These are phyloP conservation scores for Debaryomyces maramus DNA, from an alignment of 805 yeast species.

Conservation along the genomic window DNA sequence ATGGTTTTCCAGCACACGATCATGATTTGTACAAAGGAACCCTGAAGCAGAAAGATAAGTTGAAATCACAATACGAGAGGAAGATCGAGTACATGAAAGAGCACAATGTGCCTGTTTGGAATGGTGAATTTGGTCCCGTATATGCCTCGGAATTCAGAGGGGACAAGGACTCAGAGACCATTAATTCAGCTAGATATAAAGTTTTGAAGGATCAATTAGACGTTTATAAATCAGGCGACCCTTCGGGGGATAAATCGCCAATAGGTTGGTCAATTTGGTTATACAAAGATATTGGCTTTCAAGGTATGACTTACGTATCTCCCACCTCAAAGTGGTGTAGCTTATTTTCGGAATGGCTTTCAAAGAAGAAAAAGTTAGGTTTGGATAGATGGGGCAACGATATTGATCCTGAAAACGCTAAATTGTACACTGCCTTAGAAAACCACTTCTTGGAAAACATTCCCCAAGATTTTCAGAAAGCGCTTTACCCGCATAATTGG, in stretches of 20 bases:
- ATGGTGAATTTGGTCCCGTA: conserved; percentile 55
- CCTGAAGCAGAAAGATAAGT: conserved; percentile 32
- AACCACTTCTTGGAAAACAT: conserved; percentile 38
- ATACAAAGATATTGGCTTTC: conserved; percentile 54
- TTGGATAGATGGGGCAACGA: conserved; percentile 53
- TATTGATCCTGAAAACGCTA: conserved; percentile 38
- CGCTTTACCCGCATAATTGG: conserved; percentile 45
- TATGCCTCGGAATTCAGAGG: conserved; percentile 46
- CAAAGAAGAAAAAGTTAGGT: conserved; percentile 45
- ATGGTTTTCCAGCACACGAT: conserved; percentile 44
- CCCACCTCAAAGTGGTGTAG: conserved; percentile 45
- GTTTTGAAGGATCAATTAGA: conserved; percentile 48
- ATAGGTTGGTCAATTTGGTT: conserved; percentile 55
- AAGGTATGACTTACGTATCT: conserved; percentile 48
- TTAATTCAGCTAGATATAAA: conserved; percentile 40
- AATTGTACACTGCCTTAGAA: conserved; percentile 35
- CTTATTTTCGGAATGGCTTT: conserved; percentile 42
- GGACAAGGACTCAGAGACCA: conserved; percentile 35
- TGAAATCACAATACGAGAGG: conserved; percentile 40
- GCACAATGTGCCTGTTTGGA: conserved; percentile 50
- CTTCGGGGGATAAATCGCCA: conserved; percentile 46
- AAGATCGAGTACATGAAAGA: conserved; percentile 44
- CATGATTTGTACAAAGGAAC: conserved; percentile 35
- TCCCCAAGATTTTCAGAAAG: conserved; percentile 41
- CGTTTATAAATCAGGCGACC: conserved; percentile 46